Conservation (phyloP, 371 early-diverging fungal genomes). For the Lichtheimia corymbifera region DNA sequence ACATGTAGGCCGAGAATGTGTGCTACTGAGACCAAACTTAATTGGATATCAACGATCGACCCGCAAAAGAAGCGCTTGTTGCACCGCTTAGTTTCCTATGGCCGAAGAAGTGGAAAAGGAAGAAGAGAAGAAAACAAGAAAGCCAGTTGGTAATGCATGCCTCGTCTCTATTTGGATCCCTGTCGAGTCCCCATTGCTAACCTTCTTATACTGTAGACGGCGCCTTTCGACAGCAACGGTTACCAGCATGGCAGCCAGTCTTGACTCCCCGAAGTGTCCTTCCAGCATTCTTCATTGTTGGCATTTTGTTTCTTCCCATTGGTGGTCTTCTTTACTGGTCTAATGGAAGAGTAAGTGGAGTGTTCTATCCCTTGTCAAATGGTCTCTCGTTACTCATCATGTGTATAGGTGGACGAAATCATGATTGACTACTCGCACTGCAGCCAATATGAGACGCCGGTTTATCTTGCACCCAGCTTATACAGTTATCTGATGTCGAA, state of each 20-base stretch:
- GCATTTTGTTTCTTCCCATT: constrained; percentile 89
- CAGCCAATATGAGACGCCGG: constrained; percentile 37
- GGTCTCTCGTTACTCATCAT: constrained; percentile 1
- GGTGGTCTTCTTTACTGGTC: constrained; percentile 83
- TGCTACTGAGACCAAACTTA: too few relatives aligned
- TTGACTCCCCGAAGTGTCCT: constrained; percentile 93
- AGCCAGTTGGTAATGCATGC: constrained; percentile 20
- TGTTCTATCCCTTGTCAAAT: background rate
- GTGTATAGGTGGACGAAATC: constrained; percentile 70
- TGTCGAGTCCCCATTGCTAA: background rate
- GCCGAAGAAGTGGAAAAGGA: constrained; percentile 10
- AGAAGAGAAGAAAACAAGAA: constrained; percentile 29
- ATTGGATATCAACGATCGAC: too few relatives aligned
- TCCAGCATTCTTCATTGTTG: constrained; percentile 89
- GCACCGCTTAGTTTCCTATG: constrained; percentile 3
- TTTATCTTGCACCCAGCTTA: constrained; percentile 27
- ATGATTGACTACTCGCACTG: constrained; percentile 93
- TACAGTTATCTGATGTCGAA: constrained; percentile 27
- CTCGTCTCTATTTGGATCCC: background rate
- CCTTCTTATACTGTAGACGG: constrained; percentile 65
- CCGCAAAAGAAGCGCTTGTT: too few relatives aligned
- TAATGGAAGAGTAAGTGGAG: constrained; percentile 60
- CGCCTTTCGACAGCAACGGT: constrained; percentile 95
- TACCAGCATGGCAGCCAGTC: constrained; percentile 98
- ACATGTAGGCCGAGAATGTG: too few relatives aligned